Evolutionary conservation across 768 basidiomycete species (phyloP).

Genomic region (Astraeus odoratus): DNA sequence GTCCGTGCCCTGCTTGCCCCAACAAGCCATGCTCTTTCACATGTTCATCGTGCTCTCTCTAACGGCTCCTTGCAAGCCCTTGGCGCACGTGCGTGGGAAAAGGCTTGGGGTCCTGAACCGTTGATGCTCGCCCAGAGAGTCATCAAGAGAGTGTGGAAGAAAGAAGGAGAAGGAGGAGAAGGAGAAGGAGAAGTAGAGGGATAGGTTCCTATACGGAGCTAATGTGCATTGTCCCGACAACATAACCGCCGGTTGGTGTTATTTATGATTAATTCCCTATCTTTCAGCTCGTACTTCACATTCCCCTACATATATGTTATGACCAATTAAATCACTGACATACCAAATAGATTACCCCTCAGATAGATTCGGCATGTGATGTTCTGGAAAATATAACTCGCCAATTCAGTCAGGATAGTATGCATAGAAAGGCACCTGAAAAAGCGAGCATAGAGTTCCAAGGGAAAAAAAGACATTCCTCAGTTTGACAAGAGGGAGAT

Average conservation of each 20-base stretch:
- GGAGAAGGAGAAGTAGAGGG: neutral
- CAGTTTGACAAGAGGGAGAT: slow-evolving; percentile 29
- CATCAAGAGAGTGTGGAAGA: slow-evolving; percentile 34
- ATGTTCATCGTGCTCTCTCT: slow-evolving; percentile 45
- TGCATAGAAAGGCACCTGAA: no score
- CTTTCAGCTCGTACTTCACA: no score
- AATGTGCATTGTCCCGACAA: no score
- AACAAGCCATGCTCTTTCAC: slow-evolving; percentile 41
- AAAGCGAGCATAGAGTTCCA: no score
- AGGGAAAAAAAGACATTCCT: neutral
- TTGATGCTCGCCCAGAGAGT: slow-evolving; percentile 36
- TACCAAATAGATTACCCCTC: no score
- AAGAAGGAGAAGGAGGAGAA: slow-evolving; percentile 15
- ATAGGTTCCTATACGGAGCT: neutral
- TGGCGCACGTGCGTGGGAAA: slow-evolving; percentile 53
- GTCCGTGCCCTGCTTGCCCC: slow-evolving; percentile 54
- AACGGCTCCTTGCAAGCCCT: slow-evolving; percentile 57
- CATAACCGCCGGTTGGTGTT: no score
- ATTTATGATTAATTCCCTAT: no score
- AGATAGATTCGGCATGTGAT: no score
- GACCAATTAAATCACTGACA: no score
- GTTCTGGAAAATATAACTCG: no score
- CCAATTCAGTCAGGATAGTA: no score
- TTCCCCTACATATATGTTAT: no score
- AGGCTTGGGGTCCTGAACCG: slow-evolving; percentile 57